A percentile compares a stretch with the other conserved stretches of the same genome.
Conservation (phyloP, 805 yeast species). For the Starmera caribaea region DNA sequence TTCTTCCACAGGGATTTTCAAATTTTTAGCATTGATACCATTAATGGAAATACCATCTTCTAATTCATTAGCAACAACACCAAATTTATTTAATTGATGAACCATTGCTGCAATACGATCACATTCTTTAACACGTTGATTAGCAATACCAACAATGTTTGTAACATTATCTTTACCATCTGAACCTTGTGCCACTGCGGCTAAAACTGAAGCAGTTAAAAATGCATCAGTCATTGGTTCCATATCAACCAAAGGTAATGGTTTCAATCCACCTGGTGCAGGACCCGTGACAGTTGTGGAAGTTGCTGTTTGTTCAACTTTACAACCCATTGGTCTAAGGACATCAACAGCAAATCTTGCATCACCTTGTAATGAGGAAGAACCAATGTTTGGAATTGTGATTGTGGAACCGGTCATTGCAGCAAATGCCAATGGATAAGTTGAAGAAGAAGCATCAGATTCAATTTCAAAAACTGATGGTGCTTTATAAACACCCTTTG, state of each 20-base stretch:
- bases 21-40: conserved; percentile 46
- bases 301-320: conserved; percentile 69
- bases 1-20: conserved; percentile 45
- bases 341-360: conserved; percentile 95
- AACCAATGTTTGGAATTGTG: conserved; percentile 91
- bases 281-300: conserved; percentile 94
- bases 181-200: conserved; percentile 68
- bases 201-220: conserved; percentile 91
- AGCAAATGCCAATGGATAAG: conserved; percentile 95
- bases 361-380: conserved; percentile 89
- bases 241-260: conserved; percentile 81
- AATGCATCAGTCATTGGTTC: conserved; percentile 99
- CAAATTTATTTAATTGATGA: conserved; percentile 78
- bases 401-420: conserved; percentile 92
- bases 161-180: conserved; percentile 40
- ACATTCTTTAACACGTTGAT: conserved; percentile 96
- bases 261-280: conserved; percentile 52
- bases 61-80: conserved; percentile 74
- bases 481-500: conserved; percentile 68
- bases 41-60: conserved; percentile 88
- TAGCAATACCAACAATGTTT: conserved; percentile 89
- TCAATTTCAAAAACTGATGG: conserved; percentile 86
- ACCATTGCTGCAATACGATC: conserved; percentile 95
- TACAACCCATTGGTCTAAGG: conserved; percentile 90
- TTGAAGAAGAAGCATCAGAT: conserved; percentile 96